phyloP scores from a whole-genome alignment of 192 early-diverging fungal genomes.

The Geranomyces variabilis region DNA sequence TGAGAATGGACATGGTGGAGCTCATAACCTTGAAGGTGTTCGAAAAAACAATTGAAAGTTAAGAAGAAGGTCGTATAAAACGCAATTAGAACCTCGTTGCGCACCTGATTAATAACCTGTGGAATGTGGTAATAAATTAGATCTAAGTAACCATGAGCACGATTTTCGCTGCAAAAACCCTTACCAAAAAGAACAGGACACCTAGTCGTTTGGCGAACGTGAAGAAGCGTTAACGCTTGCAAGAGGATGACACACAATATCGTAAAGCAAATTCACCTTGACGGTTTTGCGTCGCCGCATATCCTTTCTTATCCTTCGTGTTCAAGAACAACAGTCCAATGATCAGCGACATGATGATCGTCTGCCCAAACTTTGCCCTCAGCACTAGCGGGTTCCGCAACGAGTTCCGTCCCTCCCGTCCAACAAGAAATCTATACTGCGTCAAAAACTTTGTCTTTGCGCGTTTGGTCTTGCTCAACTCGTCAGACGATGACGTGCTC shows the following conservation, averaged over 20 bases:
- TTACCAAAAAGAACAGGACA: constrained; percentile 39
- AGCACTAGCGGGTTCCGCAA: constrained; percentile 57
- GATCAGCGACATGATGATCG: constrained; percentile 51
- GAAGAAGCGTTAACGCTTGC: no score
- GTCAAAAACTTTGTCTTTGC: constrained; percentile 11
- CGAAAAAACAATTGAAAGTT: no score
- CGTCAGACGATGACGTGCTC: background rate
- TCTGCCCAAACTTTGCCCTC: constrained; percentile 49
- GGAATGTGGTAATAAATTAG: no score
- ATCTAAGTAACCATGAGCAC: no score
- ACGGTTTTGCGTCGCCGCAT: constrained; percentile 54
- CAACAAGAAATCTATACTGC: constrained; percentile 52
- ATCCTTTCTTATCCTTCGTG: constrained; percentile 37
- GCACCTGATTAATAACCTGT: no score
- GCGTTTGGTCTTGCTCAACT: background rate
- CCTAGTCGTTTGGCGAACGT: no score
- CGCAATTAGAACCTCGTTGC: no score
- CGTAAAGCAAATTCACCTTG: constrained; percentile 52
- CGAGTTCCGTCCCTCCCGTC: constrained; percentile 46
- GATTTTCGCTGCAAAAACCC: no score
- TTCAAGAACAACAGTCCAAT: constrained; percentile 60
- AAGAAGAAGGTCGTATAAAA: no score
- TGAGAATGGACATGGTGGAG: constrained; percentile 49
- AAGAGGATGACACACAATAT: constrained; percentile 39
- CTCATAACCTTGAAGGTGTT: constrained; percentile 54